A percentile compares a stretch with the other conserved stretches of the same genome.
These are phyloP conservation scores for Microdochium paspali DNA, from an alignment of 2,329 filamentous ascomycete genomes.

Conservation along the genomic window DNA sequence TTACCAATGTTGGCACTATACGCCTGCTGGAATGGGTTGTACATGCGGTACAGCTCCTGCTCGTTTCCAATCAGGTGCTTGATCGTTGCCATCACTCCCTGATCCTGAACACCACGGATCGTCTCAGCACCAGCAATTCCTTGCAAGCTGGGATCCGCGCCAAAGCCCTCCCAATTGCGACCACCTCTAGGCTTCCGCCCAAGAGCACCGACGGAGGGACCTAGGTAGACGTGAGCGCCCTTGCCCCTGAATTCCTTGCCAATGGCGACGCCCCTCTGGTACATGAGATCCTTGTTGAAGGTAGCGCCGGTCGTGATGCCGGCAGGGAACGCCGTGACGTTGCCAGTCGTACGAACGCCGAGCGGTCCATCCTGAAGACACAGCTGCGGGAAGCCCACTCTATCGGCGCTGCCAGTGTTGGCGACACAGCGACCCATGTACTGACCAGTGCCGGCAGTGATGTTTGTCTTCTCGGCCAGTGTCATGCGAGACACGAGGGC, in stretches of 20 bases:
- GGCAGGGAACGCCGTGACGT: conserved; percentile 67
- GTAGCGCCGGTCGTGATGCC: conserved; percentile 72
- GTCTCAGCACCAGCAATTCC: conserved; percentile 39
- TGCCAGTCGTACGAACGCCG: conserved; percentile 64
- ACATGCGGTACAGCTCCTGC: conserved; percentile 43
- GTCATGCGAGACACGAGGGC: conserved; percentile 66
- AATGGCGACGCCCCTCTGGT: conserved; percentile 56
- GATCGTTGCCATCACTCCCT: conserved; percentile 44
- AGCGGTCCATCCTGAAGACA: conserved; percentile 64
- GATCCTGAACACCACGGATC: conserved; percentile 45
- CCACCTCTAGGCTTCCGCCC: conserved; percentile 65
- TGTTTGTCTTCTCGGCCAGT: conserved; percentile 70
- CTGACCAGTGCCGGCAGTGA: conserved; percentile 62
- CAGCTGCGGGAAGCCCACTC: conserved; percentile 63
- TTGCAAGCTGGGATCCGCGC: conserved; percentile 57
- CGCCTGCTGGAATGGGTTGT: conserved; percentile 37
- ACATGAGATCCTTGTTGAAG: conserved; percentile 64
- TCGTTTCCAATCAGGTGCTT: conserved; percentile 51
- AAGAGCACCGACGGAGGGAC: conserved; percentile 61
- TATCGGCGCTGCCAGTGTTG: conserved; percentile 62
- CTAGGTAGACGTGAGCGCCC: conserved; percentile 62
- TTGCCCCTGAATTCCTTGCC: conserved; percentile 66
- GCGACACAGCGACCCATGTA: conserved; percentile 70
- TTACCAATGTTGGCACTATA: conserved; percentile 60
- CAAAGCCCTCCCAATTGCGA: conserved; percentile 69